Percentiles rank a stretch among this genome's conserved stretches.
These are phyloP conservation scores for Castanea crenata DNA, from an alignment of 306 rosid genomes.

Conservation along the genomic window DNA sequence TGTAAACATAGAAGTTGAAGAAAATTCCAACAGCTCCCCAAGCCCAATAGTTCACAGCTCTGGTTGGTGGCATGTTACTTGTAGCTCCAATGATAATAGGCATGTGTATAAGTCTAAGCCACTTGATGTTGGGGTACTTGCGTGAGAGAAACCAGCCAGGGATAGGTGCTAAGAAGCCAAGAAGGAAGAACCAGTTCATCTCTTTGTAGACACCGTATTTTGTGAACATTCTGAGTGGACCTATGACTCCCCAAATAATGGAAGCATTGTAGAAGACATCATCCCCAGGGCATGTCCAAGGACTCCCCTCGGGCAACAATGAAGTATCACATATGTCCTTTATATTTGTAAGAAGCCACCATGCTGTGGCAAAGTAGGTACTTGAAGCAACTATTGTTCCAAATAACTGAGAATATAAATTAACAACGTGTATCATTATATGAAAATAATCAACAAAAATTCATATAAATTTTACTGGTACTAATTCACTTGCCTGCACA, in stretches of 20 bases:
- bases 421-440: neutral
- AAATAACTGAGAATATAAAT: conserved; percentile 31
- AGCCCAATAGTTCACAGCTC: conserved; percentile 40
- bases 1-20: conserved; percentile 59
- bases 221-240: conserved; percentile 66
- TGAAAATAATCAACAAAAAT: neutral
- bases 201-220: conserved; percentile 41
- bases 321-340: conserved; percentile 43
- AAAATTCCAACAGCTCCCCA: conserved; percentile 68
- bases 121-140: conserved; percentile 43
- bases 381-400: conserved; percentile 54
- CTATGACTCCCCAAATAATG: conserved; percentile 75
- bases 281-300: conserved; percentile 75
- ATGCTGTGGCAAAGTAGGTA: conserved; percentile 55
- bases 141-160: conserved; percentile 49
- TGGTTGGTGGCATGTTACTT: conserved; percentile 31
- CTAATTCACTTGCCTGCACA: conserved; percentile 41
- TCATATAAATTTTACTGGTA: neutral
- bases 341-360: conserved; percentile 62
- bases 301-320: conserved; percentile 50
- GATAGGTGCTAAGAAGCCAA: conserved; percentile 52
- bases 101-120: conserved; percentile 58
- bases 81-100: conserved; percentile 47
- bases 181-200: conserved; percentile 68
- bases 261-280: conserved; percentile 75